Evolutionary conservation across 2,329 filamentous ascomycete genomes (phyloP).

Genomic region (Apiospora sp.): DNA sequence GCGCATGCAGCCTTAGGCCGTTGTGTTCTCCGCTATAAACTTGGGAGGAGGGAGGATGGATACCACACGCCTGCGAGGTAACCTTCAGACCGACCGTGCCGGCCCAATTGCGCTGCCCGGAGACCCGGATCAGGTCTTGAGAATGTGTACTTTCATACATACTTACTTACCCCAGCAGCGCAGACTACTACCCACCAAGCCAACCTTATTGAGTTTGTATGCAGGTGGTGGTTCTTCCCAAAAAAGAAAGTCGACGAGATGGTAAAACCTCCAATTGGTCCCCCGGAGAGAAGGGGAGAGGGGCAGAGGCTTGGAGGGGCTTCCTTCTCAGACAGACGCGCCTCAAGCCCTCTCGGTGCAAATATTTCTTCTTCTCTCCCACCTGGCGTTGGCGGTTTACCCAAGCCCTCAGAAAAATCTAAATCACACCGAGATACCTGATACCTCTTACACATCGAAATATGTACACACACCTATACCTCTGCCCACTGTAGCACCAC

Average conservation of each 20-base stretch:
- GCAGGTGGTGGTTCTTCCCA: slow-evolving; percentile 15
- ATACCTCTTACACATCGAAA: not conserved
- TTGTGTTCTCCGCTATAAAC: slow-evolving; percentile 9
- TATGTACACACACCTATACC: not conserved
- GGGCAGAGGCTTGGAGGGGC: slow-evolving; percentile 9
- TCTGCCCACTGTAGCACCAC: not conserved
- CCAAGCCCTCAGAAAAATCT: not conserved
- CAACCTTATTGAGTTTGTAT: slow-evolving; percentile 16
- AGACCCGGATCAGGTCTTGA: not conserved
- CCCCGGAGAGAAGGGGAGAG: not conserved
- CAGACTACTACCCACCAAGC: not conserved
- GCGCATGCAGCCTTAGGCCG: slow-evolving; percentile 20
- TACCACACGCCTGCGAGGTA: not conserved
- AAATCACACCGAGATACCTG: slow-evolving; percentile 1
- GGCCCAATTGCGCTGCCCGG: slow-evolving; percentile 9
- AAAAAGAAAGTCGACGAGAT: not conserved
- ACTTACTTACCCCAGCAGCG: not conserved
- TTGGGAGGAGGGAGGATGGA: not conserved
- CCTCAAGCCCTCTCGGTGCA: not conserved
- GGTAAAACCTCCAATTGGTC: slow-evolving; percentile 11
- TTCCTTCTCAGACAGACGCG: not conserved
- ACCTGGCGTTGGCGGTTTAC: not conserved
- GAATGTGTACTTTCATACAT: not conserved
- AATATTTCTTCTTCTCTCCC: not conserved
- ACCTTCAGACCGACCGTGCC: not conserved